A percentile compares a stretch with the other conserved stretches of the same genome.
Evolutionary conservation across 164 flowering plant genomes (phyloP).

Genomic region (Tinospora cordifolia): DNA sequence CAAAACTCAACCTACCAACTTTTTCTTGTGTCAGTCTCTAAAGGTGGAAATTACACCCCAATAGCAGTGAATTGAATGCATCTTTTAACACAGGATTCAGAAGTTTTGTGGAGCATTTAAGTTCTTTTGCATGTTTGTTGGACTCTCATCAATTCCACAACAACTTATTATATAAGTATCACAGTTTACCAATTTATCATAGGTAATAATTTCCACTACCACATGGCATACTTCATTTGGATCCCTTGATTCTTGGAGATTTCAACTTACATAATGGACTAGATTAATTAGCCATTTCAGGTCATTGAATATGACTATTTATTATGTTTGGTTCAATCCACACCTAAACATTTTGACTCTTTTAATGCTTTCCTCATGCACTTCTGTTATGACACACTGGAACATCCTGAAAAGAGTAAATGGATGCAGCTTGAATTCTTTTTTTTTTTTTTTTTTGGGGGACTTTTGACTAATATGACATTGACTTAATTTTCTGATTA

Average conservation of each 20-base stretch:
- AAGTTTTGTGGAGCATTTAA: not conserved
- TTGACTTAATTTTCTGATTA: not conserved
- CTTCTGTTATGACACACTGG: not conserved
- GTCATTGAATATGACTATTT: not conserved
- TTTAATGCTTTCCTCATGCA: too few species aligned
- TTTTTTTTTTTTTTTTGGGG: too few species aligned
- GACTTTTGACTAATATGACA: not conserved
- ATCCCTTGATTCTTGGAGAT: not conserved
- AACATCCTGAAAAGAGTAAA: not conserved
- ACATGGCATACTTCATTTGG: not conserved
- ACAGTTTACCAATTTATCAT: not conserved
- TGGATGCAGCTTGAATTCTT: not conserved
- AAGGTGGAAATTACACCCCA: not conserved
- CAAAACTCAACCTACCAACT: not conserved
- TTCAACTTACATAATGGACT: not conserved
- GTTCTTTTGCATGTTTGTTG: not conserved
- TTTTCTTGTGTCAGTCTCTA: not conserved
- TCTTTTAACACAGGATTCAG: not conserved
- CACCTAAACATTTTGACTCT: too few species aligned
- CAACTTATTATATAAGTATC: not conserved
- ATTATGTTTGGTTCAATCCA: not conserved
- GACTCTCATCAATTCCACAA: constrained; percentile 3
- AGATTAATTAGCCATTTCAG: too few species aligned
- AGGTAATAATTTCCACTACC: not conserved
- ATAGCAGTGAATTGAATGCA: constrained; percentile 8